Evolutionary conservation across 2,329 filamentous ascomycete species (phyloP).

Genomic region (Colletotrichum higginsianum): DNA sequence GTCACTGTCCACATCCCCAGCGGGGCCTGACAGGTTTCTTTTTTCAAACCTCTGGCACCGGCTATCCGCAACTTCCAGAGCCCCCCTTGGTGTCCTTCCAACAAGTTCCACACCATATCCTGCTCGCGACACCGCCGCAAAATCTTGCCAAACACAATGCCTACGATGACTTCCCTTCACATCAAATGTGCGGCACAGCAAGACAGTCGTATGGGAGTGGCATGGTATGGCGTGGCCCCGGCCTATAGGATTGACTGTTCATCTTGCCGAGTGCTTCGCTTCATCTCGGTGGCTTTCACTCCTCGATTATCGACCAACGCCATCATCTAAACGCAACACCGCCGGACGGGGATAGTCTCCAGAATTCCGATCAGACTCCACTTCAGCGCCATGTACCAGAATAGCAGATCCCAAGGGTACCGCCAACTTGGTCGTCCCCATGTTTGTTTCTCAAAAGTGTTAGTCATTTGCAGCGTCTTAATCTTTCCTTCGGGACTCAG

Average conservation of each 20-base stretch:
- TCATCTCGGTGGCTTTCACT: slow-evolving; percentile 15
- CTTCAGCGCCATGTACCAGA: slow-evolving; percentile 13
- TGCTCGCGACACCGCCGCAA: not conserved
- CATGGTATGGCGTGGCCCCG: slow-evolving; percentile 23
- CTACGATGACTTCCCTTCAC: slow-evolving; percentile 18
- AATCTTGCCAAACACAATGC: not conserved
- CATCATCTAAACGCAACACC: slow-evolving; percentile 30
- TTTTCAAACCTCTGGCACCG: slow-evolving; percentile 32
- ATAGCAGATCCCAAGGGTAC: slow-evolving; percentile 34
- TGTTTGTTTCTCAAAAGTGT: slow-evolving; percentile 23
- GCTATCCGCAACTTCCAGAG: slow-evolving; percentile 26
- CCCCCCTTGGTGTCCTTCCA: slow-evolving; percentile 10
- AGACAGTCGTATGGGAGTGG: slow-evolving; percentile 16
- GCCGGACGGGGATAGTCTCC: slow-evolving; percentile 31
- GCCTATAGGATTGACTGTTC: slow-evolving; percentile 9
- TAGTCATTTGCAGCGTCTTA: slow-evolving; percentile 16
- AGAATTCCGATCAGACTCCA: slow-evolving; percentile 34
- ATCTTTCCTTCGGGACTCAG: not conserved
- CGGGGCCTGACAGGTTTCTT: slow-evolving; percentile 22
- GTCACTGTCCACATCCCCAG: slow-evolving; percentile 20
- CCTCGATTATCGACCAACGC: slow-evolving; percentile 7
- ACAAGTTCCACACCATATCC: slow-evolving; percentile 13
- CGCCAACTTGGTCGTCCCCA: slow-evolving; percentile 34
- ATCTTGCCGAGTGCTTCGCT: slow-evolving; percentile 15
- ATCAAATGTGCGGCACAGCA: slow-evolving; percentile 31